Evolutionary conservation across 139 green algal species (phyloP), one percentile per base, ranked within the genome.

Genomic region (Closterium sp.): DNA sequence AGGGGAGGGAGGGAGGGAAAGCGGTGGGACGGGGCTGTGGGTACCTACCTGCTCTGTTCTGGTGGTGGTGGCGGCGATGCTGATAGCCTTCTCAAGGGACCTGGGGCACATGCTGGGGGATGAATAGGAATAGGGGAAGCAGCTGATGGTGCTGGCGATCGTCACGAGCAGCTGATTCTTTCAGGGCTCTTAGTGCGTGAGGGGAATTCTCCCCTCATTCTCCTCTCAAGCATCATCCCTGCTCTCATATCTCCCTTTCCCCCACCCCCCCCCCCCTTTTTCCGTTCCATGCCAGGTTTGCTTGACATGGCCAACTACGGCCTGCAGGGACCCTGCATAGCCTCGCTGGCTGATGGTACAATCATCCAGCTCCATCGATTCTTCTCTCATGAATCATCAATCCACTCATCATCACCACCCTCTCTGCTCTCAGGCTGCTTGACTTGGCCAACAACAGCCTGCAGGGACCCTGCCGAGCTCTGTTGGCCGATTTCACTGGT

Each of bases 401-500:
- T 86, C 30, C 30, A 86, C 83, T 23, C n/a, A 86, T 86, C 7
- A 33, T 86, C 30, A 86, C 30, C 30, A 10, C 10, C 12, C 16
- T 83, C 12, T 28, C 30, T 86, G 4, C 25, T 86, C 30, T n/a
- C 88, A 91, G 92, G 92, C 34, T 94, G 38, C 90, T 94, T 35
- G 92, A 94, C 23, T 10, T 93, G 90, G 89, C 92, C 33, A 94
- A 93, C 90, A 94, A 94, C 86, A 94, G 90, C 10, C 28, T 94
- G 19, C 92, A 94, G 83, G 92, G 92, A 2, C 92, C 92, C 5
- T 91, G 90, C 86, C 92, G 92, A 35, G 89, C 89, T 32, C 90
- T 94, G 9, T 28, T 94, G n/a, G 92, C 92, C 23, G 92, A 94
- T 30, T 92, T 94, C 31, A 88, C 91, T 55, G 91, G 91, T 91